Conservation (phyloP, 768 basidiomycete species). For the Pisolithus tinctorius region DNA sequence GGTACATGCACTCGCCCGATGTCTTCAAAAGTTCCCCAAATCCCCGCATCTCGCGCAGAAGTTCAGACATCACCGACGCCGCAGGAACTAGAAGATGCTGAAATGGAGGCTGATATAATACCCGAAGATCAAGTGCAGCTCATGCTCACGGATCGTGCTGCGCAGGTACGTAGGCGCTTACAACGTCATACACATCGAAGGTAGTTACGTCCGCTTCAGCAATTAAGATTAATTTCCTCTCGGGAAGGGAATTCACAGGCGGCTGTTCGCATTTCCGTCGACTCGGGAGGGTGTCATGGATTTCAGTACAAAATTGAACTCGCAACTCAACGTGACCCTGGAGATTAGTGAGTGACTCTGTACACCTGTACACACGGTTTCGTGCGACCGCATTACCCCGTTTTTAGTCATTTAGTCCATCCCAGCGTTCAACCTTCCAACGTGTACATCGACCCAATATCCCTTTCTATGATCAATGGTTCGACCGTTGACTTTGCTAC, state of each 20-base stretch:
- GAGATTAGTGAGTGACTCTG: constrained; percentile 72
- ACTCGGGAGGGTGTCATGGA: constrained; percentile 95
- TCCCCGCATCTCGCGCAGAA: constrained; percentile 41
- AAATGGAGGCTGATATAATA: constrained; percentile 56
- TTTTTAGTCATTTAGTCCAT: constrained; percentile 60
- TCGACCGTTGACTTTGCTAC: constrained; percentile 88
- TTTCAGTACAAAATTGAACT: constrained; percentile 94
- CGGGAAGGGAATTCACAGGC: constrained; percentile 55
- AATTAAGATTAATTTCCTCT: constrained; percentile 66
- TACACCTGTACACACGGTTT: neutral
- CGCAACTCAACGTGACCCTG: constrained; percentile 49
- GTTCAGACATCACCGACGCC: constrained; percentile 45
- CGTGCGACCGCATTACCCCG: neutral
- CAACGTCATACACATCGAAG: neutral
- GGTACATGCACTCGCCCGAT: constrained; percentile 1
- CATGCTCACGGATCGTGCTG: constrained; percentile 65
- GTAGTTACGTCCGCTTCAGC: constrained; percentile 39
- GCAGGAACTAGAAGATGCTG: constrained; percentile 51
- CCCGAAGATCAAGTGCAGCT: constrained; percentile 48
- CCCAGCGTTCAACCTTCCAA: constrained; percentile 66
- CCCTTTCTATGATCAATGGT: constrained; percentile 78
- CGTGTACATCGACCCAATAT: constrained; percentile 80
- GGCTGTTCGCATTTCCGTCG: constrained; percentile 77
- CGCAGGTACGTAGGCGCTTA: constrained; percentile 44
- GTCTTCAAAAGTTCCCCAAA: constrained; percentile 26